Base-by-base conservation (phyloP, 768 basidiomycete species). In the Lentinula edodes region DNA sequence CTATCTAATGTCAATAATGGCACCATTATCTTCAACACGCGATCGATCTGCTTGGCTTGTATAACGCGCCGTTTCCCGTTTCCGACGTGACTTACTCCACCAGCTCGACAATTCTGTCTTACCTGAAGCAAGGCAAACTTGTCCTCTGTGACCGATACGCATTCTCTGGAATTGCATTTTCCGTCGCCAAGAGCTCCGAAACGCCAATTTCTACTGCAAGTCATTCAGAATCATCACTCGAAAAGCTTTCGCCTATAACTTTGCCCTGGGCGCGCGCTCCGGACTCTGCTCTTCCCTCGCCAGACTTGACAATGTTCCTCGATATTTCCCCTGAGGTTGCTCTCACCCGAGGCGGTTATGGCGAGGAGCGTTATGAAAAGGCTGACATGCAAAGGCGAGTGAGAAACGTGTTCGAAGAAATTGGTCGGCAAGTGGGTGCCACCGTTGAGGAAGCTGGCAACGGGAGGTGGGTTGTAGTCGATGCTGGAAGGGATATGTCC, bases 101-200 rank as follows among this genome's bases (percentile, higher is more conserved):
- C 12, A 55, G 53, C 38, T 45, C 55, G 20, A 43, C 55, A 8
- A 56, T 56, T 12, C 16, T 56, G 8, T 20, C 39, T 15, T 75
- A 83, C 23, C 78, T 97, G 2, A 72, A 72, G 0, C 68, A 76
- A 0, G 93, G 94, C 0, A 89, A 85, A 3, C 83, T 84, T 0
- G 77, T 99, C 69, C 74, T 99, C 50, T 93, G 91, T 68, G 96
- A 98, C 71, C 83, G 97, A 46, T 99, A 98, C 71, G 92, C 95
- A 1, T 98, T 98, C 74, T 98, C 95, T 2, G 96, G 96, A 0
- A 88, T 95, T 65, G 95, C 93, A 1, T 98, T 98, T 72, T 89
- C 88, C 13, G 80, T 83, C 1, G 78, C 87, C 16, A 88, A 89
- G 66, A 78, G 79, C 0, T 89, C 88, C 65, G 80, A 83, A 15